Evolutionary conservation across 768 basidiomycete species (phyloP), one percentile per base, ranked within the genome.

Genomic region (Pisolithus marmoratus): DNA sequence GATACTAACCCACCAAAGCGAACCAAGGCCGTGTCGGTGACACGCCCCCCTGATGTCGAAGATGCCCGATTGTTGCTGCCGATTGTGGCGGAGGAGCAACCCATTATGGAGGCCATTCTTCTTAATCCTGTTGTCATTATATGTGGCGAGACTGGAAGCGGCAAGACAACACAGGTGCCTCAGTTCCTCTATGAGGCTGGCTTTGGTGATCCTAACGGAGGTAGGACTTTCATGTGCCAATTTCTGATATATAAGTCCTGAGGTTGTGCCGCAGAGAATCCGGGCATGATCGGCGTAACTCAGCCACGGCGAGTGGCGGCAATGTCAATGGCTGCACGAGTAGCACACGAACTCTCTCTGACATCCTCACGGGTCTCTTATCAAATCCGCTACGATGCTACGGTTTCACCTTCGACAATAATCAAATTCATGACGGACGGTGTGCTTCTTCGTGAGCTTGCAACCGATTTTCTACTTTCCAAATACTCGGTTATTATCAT

Each of bases 391-490:
- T 99, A 98, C 64, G 95, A 97, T 58, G 88, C 92, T 1, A 97
- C 93, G 1, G 85, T 93, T 0, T 93, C 93, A 4, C 77, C 91
- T 1, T 77, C 82, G 20, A 99, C 96, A 2, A 85, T 85, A 8
- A 94, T 99, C 74, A 97, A 98, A 68, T 99, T 98, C 75, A 97
- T 98, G 94, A 99, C 96, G 6, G 96, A 99, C 61, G 96, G 96
- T 72, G 93, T 99, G 24, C 73, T 99, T 31, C 74, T 99, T 15
- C 85, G 96, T 50, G 96, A 99, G 68, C 74, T 98, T 20, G 87
- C 92, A 0, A 81, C 82, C 12, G 94, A 99, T 64, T 96, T 99
- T 68, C 68, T 97, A n/a, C 75, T 99, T n/a, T 81, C 74, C 41
- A 90, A 86, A 67, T 99, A 99, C 66, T 93, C 90, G 6, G 87